Evolutionary conservation across 148 eudicot species (phyloP), one percentile per base, ranked within the genome.

Genomic region (Vaccinium vitisidaea): DNA sequence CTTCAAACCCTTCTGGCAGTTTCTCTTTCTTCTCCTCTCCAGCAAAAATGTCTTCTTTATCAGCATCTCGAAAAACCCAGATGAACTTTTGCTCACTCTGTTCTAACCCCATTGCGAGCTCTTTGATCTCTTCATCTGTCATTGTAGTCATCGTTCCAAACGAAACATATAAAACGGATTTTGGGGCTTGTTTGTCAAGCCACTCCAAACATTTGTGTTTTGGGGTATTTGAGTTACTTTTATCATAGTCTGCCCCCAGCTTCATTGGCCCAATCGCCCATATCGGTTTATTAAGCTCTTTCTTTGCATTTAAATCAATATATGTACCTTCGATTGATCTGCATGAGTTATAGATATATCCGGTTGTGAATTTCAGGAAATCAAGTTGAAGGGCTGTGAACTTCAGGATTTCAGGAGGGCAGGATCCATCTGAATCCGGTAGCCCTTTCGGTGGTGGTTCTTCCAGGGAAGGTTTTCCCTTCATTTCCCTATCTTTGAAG

Each of bases 331-430:
- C 90, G 2, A 91, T 82, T 23, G 67, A 67, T 54, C 81, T 83
- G 69, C 84, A 59, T 0, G 91, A 82, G 84, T 88, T 91, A 69
- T 85, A 83, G 3, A 91, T 79, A 27, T 80, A 83, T 46, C 90
- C 90, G 0, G 89, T 83, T 15, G 67, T 67, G 23, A 84, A 79
- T 18, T 84, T 73, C 6, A 46, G 0, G 27, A 27, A 59, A n/a
- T 83, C 46, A 1, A 6, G 0, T 52, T 87, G 86, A 52, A 73
- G 30, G 1, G 1, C 85, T 25, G 85, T 6, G 30, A 84, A 85
- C 4, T 79, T 23, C 7, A 1, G 5, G 84, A 25, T 12, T 86
- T 88, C 0, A 84, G 50, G 12, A 12, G 86, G 81, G 48, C 76
- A 75, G 30, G 89, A 71, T 11, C 89, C 91, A 6, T 78, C 52